Percentiles rank a stretch among this genome's conserved stretches.
phyloP scores from a whole-genome alignment of 202 grass and related monocot species.

The Brachypodium distachyon region DNA sequence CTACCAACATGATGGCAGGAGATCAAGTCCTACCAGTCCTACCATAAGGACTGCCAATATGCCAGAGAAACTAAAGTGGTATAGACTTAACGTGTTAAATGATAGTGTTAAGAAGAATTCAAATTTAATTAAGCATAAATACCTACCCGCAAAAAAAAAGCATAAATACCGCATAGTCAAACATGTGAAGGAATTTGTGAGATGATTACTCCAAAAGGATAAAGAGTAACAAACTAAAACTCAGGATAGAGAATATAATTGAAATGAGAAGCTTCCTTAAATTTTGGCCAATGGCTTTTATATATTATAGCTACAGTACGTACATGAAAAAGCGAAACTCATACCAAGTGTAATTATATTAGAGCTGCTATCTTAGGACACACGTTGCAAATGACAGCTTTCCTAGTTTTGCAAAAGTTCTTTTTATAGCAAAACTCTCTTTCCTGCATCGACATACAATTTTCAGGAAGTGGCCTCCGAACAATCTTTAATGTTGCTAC shows the following conservation, averaged over 20 bases:
- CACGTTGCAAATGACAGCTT: constrained; percentile 11
- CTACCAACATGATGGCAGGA: neutral
- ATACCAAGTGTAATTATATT: neutral
- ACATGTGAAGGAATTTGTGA: neutral
- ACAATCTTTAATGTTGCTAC: neutral
- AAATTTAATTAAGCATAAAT: too few species aligned
- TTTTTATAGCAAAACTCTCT: constrained; percentile 29
- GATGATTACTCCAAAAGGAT: neutral
- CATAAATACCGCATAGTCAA: neutral
- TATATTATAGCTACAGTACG: neutral
- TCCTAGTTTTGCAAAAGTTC: constrained; percentile 11
- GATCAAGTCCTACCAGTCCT: neutral
- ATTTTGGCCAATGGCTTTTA: neutral
- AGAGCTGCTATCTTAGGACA: neutral
- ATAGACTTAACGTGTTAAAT: too few species aligned
- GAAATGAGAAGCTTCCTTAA: neutral
- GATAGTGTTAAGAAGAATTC: too few species aligned
- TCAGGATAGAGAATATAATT: neutral
- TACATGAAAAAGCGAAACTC: neutral
- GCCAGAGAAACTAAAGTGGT: neutral
- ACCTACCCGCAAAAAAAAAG: too few species aligned
- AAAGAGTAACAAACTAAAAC: neutral
- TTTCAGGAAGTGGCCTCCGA: constrained; percentile 16
- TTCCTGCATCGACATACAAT: constrained; percentile 23
- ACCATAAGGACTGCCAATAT: neutral